Percentiles rank a stretch among this genome's conserved stretches.
Conservation (phyloP, 345 rosid genomes). For the Citrus trifoliata region DNA sequence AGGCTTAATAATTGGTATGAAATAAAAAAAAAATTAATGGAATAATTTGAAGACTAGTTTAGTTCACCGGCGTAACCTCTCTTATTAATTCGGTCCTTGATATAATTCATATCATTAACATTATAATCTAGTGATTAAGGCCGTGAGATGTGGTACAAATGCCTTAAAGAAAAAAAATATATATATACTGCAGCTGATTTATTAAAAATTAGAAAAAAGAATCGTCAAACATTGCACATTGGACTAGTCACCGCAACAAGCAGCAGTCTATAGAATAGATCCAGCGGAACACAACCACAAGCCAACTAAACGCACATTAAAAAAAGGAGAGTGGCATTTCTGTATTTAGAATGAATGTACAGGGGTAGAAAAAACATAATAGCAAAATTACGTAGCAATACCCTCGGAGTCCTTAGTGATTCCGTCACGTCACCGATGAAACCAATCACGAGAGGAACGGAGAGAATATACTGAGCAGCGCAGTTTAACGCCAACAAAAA, state of each 20-base stretch:
- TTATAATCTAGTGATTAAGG: too few relatives aligned
- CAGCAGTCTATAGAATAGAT: neutral
- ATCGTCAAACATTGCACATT: neutral
- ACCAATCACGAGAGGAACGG: neutral
- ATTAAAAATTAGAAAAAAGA: neutral
- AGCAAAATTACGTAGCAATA: neutral
- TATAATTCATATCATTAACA: too few relatives aligned
- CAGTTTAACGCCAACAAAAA: neutral
- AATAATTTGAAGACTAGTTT: too few relatives aligned
- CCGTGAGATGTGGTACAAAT: too few relatives aligned
- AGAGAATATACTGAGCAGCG: neutral
- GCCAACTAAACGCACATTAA: neutral
- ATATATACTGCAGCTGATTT: too few relatives aligned
- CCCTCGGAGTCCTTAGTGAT: constrained; percentile 5
- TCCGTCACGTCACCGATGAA: constrained; percentile 32
- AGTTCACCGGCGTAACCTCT: too few relatives aligned
- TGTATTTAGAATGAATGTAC: neutral
- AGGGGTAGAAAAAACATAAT: neutral
- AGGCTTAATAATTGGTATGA: too few relatives aligned
- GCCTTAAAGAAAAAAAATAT: too few relatives aligned
- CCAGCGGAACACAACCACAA: neutral
- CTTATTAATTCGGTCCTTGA: too few relatives aligned
- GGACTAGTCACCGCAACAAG: neutral
- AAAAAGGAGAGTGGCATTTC: neutral
- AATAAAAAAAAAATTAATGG: too few relatives aligned